Percentiles rank a stretch among this genome's conserved stretches.
Evolutionary conservation across 345 rosid genomes (phyloP).

Genomic region (Rubroshorea leprosula): DNA sequence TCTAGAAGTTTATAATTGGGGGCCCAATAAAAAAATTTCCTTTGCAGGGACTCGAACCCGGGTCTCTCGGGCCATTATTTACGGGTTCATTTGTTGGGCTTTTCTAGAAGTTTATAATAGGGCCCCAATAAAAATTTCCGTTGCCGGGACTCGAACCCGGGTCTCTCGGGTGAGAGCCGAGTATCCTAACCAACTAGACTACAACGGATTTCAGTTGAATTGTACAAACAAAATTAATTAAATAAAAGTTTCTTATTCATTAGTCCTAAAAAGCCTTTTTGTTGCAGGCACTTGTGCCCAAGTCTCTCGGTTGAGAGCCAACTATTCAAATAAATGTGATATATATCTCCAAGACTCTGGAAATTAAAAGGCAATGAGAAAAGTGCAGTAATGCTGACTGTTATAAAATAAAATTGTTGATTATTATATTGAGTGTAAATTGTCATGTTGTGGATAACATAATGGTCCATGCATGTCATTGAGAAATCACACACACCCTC

Average conservation of each 20-base stretch:
- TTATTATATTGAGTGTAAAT: neutral
- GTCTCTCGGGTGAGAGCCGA: slow-evolving; percentile 37
- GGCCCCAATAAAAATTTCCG: slow-evolving; percentile 14
- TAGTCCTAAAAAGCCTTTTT: too few species aligned
- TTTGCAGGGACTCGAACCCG: slow-evolving; percentile 47
- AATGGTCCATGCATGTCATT: neutral
- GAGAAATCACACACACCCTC: slow-evolving; percentile 10
- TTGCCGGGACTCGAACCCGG: slow-evolving; percentile 47
- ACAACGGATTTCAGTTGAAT: slow-evolving; percentile 36
- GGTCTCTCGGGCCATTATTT: slow-evolving; percentile 19
- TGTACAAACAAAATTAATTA: too few species aligned
- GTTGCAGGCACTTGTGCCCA: too few species aligned
- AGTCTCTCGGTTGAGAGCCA: too few species aligned
- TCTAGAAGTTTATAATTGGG: too few species aligned
- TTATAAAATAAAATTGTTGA: neutral
- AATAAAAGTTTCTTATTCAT: too few species aligned
- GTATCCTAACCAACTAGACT: slow-evolving; percentile 44
- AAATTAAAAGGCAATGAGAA: too few species aligned
- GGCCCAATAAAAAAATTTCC: slow-evolving; percentile 9
- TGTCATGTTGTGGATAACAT: neutral
- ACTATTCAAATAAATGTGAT: too few species aligned
- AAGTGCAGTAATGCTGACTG: neutral
- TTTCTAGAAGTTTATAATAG: too few species aligned
- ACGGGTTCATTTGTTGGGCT: neutral
- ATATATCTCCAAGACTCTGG: too few species aligned